Base-by-base conservation (phyloP, 1,284 basidiomycete species). In the Austropuccinia psidii region DNA sequence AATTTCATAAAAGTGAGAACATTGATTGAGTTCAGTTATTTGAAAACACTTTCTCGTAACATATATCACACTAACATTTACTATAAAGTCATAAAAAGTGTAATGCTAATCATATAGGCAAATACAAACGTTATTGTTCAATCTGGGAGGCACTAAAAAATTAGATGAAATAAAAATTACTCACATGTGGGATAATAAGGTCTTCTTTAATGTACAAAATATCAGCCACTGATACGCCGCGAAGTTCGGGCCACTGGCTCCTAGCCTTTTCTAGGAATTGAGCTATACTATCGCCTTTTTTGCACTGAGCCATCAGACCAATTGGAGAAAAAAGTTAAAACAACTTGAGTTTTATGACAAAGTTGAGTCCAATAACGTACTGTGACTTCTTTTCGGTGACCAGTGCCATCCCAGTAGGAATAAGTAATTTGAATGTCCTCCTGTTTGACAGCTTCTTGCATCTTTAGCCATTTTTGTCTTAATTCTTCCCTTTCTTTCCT, bases 151-250 rank as follows among this genome's bases (percentile, higher is more conserved):
- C n/a, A n/a, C n/a, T n/a, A n/a, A n/a, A n/a, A n/a, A n/a, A n/a
- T n/a, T n/a, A n/a, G n/a, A n/a, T 4, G 0, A 15, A 37, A 19
- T 11, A 29, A 2, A 15, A 33, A 57, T 41, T 62, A 80, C 86
- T 73, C 81, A 92, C 92, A 79, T 93, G 91, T 27, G 93, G 94
- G 77, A 97, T 92, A 76, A 97, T 94, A 64, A 97, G 83, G 80
- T 97, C 93, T 83, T 97, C 93, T 74, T 97, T 98, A 82, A 99
- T 88, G 82, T 98, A 98, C 93, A 98, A 97, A 73, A 99, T 82
- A 80, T 96, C 98, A 82, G 98, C 96, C 27, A 92, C 92, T 74
- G 88, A 90, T 55, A 93, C 87, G 9, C 89, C 88, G 66, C 93
- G 84, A 66, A 99, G 85, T 82, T 98, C 94, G 0, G 93, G 89